Conservation (phyloP, 75 land plant species). For the Ceratopteris richardii region DNA sequence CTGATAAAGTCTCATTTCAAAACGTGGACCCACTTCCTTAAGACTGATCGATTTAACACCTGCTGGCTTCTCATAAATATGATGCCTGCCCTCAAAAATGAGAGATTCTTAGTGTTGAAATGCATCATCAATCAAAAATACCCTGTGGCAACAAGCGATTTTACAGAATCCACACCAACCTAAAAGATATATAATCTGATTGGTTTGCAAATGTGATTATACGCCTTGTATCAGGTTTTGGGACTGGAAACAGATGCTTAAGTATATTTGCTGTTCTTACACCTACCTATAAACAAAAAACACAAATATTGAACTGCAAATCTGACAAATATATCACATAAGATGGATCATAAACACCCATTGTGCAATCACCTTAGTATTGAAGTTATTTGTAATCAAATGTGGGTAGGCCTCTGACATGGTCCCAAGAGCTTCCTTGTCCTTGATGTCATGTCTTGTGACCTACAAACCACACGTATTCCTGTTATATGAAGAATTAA, state of each 20-base stretch:
- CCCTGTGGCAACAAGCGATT: too few species aligned
- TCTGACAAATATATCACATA: not conserved
- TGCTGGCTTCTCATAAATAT: constrained; percentile 80
- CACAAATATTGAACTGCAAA: constrained; percentile 2
- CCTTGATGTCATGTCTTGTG: constrained; percentile 97
- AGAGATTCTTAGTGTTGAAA: too few species aligned
- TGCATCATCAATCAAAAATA: too few species aligned
- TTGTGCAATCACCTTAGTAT: constrained; percentile 51
- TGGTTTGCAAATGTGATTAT: constrained; percentile 89
- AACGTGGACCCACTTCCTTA: constrained; percentile 93
- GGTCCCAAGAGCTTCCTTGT: constrained; percentile 78
- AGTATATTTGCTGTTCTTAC: constrained; percentile 85
- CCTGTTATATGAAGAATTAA: constrained; percentile 3
- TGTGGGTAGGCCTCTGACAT: constrained; percentile 97
- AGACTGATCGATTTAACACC: constrained; percentile 84
- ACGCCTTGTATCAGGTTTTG: constrained; percentile 91
- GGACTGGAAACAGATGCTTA: constrained; percentile 92
- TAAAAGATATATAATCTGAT: constrained; percentile 93
- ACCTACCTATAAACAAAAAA: constrained; percentile 48
- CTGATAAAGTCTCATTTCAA: constrained; percentile 88
- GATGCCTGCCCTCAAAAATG: constrained; percentile 58
- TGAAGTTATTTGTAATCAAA: constrained; percentile 73
- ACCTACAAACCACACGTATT: too few species aligned
- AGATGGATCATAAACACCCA: not conserved
- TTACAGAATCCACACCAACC: constrained; percentile 31